A percentile compares a stretch with the other conserved stretches of the same genome.
phyloP scores from a whole-genome alignment of 257 asterid species.

The Echium plantagineum region DNA sequence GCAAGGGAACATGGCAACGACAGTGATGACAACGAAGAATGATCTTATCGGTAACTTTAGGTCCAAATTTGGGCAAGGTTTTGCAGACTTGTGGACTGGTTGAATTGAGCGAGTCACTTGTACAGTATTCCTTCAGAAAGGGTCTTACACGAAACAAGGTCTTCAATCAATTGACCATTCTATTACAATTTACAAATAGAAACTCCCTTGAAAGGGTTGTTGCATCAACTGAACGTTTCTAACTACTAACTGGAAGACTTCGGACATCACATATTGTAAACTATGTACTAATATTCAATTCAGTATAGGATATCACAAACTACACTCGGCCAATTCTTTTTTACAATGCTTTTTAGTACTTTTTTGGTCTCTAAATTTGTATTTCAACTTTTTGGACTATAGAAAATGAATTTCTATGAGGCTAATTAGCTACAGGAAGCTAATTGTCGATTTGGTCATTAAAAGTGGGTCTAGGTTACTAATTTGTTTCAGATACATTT shows the following conservation, averaged over 20 bases:
- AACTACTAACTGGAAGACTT: neutral
- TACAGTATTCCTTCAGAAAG: neutral
- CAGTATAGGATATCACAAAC: neutral
- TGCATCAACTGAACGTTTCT: neutral
- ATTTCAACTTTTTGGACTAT: too few species aligned
- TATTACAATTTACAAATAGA: neutral
- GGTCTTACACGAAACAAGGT: neutral
- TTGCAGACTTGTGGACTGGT: constrained; percentile 7
- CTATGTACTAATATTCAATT: neutral
- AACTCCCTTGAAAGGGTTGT: neutral
- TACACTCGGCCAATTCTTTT: neutral
- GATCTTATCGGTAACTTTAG: constrained; percentile 18
- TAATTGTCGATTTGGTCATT: too few species aligned
- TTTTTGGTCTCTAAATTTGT: too few species aligned
- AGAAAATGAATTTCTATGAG: too few species aligned
- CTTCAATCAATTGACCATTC: neutral
- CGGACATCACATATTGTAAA: neutral
- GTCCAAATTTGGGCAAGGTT: constrained; percentile 19
- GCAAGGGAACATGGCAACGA: constrained; percentile 19
- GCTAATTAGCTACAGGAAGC: too few species aligned
- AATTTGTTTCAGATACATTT: too few species aligned
- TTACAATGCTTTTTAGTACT: too few species aligned
- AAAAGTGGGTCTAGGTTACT: too few species aligned
- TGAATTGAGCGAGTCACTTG: neutral
- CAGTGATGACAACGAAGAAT: constrained; percentile 38